These are phyloP conservation scores for Lasiosphaeria ovina DNA, from an alignment of 495 filamentous ascomycete genomes.

Conservation along the genomic window DNA sequence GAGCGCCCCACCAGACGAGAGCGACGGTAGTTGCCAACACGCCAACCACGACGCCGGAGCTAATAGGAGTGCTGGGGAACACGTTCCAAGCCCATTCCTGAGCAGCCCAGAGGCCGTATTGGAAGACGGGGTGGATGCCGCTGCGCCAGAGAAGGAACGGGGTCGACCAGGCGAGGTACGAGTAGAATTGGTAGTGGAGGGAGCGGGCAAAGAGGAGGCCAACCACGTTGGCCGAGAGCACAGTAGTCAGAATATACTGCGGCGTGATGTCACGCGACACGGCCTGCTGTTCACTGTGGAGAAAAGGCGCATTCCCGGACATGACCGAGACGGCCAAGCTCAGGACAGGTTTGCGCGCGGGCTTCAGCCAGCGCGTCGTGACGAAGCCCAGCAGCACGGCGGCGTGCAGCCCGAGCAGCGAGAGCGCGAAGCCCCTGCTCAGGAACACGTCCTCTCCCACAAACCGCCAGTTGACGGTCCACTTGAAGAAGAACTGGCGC, in stretches of 20 bases:
- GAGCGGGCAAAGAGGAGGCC: conserved; percentile 88
- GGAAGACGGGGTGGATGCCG: conserved; percentile 67
- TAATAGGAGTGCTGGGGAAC: conserved; percentile 82
- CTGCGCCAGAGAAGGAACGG: conserved; percentile 88
- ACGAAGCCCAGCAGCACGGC: conserved; percentile 62
- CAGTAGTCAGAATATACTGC: conserved; percentile 70
- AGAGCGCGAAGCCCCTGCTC: conserved; percentile 67
- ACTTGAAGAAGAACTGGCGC: conserved; percentile 88
- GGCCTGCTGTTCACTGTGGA: conserved; percentile 48
- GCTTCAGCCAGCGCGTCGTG: conserved; percentile 47
- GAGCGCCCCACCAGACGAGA: conserved; percentile 60
- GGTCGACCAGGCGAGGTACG: conserved; percentile 87
- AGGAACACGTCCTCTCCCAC: conserved; percentile 78
- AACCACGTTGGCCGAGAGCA: conserved; percentile 77
- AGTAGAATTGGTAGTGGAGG: conserved; percentile 96
- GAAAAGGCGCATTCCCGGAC: conserved; percentile 53
- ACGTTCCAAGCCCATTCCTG: conserved; percentile 98
- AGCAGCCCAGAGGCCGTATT: conserved; percentile 70
- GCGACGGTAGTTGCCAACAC: conserved; percentile 64
- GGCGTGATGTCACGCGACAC: conserved; percentile 62
- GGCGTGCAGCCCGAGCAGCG: conserved; percentile 67
- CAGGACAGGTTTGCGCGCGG: conserved; percentile 42
- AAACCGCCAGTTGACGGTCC: conserved; percentile 99
- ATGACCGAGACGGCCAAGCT: conserved; percentile 53
- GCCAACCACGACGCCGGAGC: conserved; percentile 74